Base-by-base conservation (phyloP, 495 filamentous ascomycete genomes). In the Rostrohypoxylon terebratum region DNA sequence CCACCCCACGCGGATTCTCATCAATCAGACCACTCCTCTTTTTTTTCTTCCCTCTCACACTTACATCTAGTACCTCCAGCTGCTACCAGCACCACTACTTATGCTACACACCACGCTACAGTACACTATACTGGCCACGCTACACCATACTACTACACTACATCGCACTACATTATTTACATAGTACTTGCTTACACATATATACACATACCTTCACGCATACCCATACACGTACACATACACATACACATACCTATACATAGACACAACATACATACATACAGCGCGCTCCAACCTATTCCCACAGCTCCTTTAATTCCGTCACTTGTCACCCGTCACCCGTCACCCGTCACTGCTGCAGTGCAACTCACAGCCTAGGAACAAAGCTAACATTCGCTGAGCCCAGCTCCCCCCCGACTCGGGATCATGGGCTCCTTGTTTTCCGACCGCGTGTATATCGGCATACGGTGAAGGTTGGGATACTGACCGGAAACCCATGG, bases 351-450 rank as follows among this genome's bases (percentile, higher is more conserved):
- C 55, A 25, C 50, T 50, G 36, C 63, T 60, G 36, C 44, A 59
- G 65, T 65, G 47, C 60, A 44, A 57, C 66, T 65, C 59, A 36
- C 13, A 47, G 47, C 16, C 44, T 40, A 47, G 58, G 61, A 54
- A 20, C 57, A 28, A 28, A 59, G 25, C 47, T 13, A 23, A 23
- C 47, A 53, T 47, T 34, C 53, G 45, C 36, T 38, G 66, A 66
- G 66, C 71, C 63, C 45, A 54, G 53, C 63, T 63, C 71, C 53
- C 66, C 66, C 66, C 66, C 53, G 60, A 67, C 60, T 63, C 45
- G 63, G 71, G 66, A 74, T 74, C 66, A 74, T 74, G 71, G 71
- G 71, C 71, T 74, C 66, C 66, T 67, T 74, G 71, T 45, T 63
- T 69, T 60, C 45, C 45, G 58, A 67, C 51, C 50, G 48, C 63